Conservation (phyloP, 2,329 filamentous ascomycete genomes). For the Arthrinium phaeospermum region DNA sequence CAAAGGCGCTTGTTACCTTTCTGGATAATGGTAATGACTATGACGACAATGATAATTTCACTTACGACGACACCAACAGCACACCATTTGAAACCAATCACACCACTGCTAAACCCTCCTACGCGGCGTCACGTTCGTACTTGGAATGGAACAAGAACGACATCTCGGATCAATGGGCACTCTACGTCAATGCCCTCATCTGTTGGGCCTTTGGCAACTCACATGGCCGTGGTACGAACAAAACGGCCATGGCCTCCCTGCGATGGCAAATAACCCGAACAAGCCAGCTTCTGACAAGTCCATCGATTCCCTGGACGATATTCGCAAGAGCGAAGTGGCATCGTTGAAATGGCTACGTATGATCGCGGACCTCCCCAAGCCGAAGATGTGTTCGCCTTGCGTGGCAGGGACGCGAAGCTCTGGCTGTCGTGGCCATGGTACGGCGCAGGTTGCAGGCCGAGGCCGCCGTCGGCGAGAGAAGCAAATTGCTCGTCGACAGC, state of each 20-base stretch:
- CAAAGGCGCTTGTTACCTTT: conserved; percentile 55
- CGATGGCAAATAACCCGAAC: neutral
- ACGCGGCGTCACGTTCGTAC: neutral
- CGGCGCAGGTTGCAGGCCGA: conserved; percentile 54
- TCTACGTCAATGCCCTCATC: conserved; percentile 63
- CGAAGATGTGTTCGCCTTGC: conserved; percentile 43
- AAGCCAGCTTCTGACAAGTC: conserved; percentile 27
- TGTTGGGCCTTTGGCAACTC: conserved; percentile 61
- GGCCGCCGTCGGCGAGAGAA: conserved; percentile 51
- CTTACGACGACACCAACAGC: neutral
- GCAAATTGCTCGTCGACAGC: conserved; percentile 58
- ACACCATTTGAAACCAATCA: neutral
- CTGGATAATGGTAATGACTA: conserved; percentile 39
- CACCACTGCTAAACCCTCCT: neutral
- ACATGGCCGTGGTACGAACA: neutral
- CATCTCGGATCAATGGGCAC: conserved; percentile 86
- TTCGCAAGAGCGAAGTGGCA: conserved; percentile 44
- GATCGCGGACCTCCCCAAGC: conserved; percentile 48
- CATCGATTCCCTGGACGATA: conserved; percentile 36
- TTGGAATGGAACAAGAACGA: conserved; percentile 57
- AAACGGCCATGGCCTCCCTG: conserved; percentile 2
- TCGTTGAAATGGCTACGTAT: conserved; percentile 41
- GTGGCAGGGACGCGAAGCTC: conserved; percentile 47
- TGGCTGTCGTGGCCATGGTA: conserved; percentile 54
- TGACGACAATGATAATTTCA: conserved; percentile 21